phyloP scores from a whole-genome alignment of 441 rosid species.

The Adansonia madagascariensis region DNA sequence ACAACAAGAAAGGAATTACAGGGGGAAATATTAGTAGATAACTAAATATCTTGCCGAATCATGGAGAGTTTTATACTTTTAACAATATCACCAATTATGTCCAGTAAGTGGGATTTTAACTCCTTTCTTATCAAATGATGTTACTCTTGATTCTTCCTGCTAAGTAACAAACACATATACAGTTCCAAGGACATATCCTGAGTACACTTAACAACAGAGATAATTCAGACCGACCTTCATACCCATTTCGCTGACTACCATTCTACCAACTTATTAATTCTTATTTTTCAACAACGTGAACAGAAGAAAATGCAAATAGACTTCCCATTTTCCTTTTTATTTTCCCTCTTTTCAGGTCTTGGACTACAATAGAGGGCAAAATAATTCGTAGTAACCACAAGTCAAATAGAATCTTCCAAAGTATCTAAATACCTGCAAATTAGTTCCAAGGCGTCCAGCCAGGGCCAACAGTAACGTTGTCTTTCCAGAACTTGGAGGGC shows the following conservation, averaged over 20 bases:
- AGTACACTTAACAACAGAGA: not conserved
- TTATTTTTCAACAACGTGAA: not conserved
- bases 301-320: slow-evolving; percentile 5
- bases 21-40: not conserved
- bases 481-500: slow-evolving; percentile 99
- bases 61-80: not conserved
- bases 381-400: not conserved
- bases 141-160: not conserved
- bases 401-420: not conserved
- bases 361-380: slow-evolving; percentile 7
- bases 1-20: not conserved
- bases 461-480: slow-evolving; percentile 87
- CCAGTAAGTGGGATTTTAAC: slow-evolving; percentile 2
- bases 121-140: not conserved
- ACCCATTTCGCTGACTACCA: not conserved
- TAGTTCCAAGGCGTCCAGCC: slow-evolving; percentile 81
- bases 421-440: slow-evolving; percentile 65
- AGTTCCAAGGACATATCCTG: not conserved
- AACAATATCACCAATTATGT: not conserved
- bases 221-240: not conserved
- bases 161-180: not conserved
- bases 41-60: not conserved
- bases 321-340: not conserved
- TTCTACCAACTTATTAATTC: not conserved
- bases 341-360: slow-evolving; percentile 3